Base-by-base conservation (phyloP, 192 early-diverging fungal species). In the Rhizoclosmatium globosum region DNA sequence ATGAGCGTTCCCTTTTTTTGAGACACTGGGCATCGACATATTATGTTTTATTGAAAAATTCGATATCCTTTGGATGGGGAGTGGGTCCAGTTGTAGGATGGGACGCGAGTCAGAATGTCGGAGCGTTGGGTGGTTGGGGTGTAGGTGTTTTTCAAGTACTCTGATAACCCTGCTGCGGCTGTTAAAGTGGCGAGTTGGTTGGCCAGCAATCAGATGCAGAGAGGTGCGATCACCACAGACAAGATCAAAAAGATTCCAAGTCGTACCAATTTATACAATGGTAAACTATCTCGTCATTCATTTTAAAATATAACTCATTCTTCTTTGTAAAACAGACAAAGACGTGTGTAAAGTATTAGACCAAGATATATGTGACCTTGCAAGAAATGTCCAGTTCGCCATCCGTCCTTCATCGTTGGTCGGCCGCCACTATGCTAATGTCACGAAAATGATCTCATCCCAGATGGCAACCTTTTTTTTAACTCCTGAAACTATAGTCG, bases 71-170 rank as follows among this genome's bases (percentile, higher is more conserved):
- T 69, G 61, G 68, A 19, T 86, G 85, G 85, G 85, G 85, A 19
- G 72, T 83, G 6, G 77, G 80, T 42, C 85, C 85, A 6, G 57
- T 86, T 4, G 71, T 73, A 7, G 78, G 77, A 50, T 73, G 64
- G 56, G 74, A 78, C 21, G 43, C 47, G 43, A 53, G 65, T 15
- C n/a, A 67, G 6, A 79, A 79, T 9, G 67, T 81, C 4, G 85
- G 85, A 7, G 79, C 81, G 3, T 64, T 7, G n/a, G 81, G 77
- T 17, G 85, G 82, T 13, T 82, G 81, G 81, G 76, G 69, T 9
- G 72, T 79, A 15, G 82, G 82, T 53, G 83, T 81, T 0, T n/a
- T 84, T 82, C 77, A 75, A 71, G 60, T 78, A 84, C 77, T 76
- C 82, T 4, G 38, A 44, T 11, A 86, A 86, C 72, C 74, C 76